Base-by-base conservation (phyloP, 768 basidiomycete species). In the Leccinellum albellum region DNA sequence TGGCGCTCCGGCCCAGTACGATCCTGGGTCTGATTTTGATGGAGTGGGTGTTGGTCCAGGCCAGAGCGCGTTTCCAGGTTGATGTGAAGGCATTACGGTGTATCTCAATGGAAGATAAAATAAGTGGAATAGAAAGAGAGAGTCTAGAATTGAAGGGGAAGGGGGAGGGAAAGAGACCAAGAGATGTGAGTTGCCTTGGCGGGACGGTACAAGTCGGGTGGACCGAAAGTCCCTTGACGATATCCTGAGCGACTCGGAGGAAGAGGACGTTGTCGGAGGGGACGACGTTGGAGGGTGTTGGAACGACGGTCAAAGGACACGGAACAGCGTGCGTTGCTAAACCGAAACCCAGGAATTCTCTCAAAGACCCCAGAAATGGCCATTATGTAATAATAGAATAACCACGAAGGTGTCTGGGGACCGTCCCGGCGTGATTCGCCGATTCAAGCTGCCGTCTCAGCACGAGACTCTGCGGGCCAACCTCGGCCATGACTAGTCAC, bases 1-100 rank as follows among this genome's bases (percentile, higher is more conserved):
- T 51, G 80, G 74, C 60, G 63, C 42, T 20, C 48, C 46, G 61
- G 67, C 60, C 55, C 63, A 64, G 59, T 73, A 73, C 62, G 74
- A 74, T 69, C 71, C 73, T 57, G 59, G 44, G 48, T 57, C 47
- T 29, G 66, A 54, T 59, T 66, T 58, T 58, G 73, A 66, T n/a
- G 72, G 67, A 13, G 64, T 31, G 14, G 73, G 54, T 0, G 82
- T 84, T 67, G 67, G 73, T 12, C 57, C 59, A 33, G 83, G 83
- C 80, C 80, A 81, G 51, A 74, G 79, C 47, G 61, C 66, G 55
- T 72, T 65, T 63, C 71, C 58, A 21, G 66, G 67, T 15, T 71
- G 64, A 57, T 69, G 66, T 46, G 71, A 58, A 45, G 72, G 50
- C 79, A 83, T 83, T 64, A 63, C 45, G 50, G 50, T 24, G 58